Percentiles rank a stretch among this genome's conserved stretches.
phyloP scores from a whole-genome alignment of 2,329 filamentous ascomycete genomes.

The Hymenoscyphus linearis region DNA sequence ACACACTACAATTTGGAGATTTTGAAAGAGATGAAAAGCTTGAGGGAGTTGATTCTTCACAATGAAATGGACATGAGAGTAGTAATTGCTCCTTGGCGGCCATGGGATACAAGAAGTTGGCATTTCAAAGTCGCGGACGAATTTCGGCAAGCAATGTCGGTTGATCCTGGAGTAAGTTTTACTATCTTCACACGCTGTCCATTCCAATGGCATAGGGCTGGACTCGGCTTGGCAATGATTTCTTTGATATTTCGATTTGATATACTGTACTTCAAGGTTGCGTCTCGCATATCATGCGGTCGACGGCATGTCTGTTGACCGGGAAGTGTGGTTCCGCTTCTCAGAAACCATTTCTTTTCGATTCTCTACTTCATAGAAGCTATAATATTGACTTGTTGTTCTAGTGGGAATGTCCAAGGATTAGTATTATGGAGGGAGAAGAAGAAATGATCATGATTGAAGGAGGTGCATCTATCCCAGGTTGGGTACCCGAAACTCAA shows the following conservation, averaged over 20 bases:
- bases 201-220: background rate
- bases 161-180: slow-evolving; percentile 12
- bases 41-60: slow-evolving; percentile 21
- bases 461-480: slow-evolving; percentile 19
- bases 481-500: slow-evolving; percentile 10
- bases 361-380: background rate
- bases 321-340: too few species aligned
- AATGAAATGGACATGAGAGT: background rate
- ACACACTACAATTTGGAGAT: slow-evolving; percentile 25
- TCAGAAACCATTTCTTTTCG: background rate
- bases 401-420: slow-evolving; percentile 24
- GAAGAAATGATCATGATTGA: slow-evolving; percentile 14
- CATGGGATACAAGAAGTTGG: background rate
- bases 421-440: slow-evolving; percentile 22
- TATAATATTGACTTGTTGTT: background rate
- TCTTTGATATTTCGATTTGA: background rate
- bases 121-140: slow-evolving; percentile 8
- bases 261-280: too few species aligned
- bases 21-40: slow-evolving; percentile 20
- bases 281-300: too few species aligned
- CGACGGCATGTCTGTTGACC: background rate
- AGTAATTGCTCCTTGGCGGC: background rate
- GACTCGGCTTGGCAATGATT: background rate
- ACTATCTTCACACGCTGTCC: background rate
- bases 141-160: slow-evolving; percentile 16